These are phyloP conservation scores for Macrophomina tecta DNA, from an alignment of 2,329 filamentous ascomycete genomes.

Conservation along the genomic window DNA sequence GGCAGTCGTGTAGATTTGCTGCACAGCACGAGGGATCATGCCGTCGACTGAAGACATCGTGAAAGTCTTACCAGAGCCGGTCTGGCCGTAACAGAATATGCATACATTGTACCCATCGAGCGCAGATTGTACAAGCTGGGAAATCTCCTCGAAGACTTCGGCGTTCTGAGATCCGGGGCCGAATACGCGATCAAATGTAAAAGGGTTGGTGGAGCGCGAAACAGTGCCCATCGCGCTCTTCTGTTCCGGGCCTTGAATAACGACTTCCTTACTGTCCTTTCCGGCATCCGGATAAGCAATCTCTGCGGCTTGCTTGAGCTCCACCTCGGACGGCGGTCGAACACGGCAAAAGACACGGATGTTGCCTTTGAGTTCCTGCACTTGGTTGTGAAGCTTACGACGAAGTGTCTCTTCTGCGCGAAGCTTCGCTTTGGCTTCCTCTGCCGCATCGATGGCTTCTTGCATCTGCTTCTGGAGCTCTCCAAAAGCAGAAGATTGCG, in stretches of 20 bases:
- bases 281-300: constrained; percentile 80
- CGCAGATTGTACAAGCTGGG: constrained; percentile 93
- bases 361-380: constrained; percentile 97
- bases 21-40: constrained; percentile 92
- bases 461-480: constrained; percentile 80
- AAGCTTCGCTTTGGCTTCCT: constrained; percentile 77
- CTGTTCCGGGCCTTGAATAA: constrained; percentile 82
- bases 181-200: constrained; percentile 94
- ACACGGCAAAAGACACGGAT: constrained; percentile 98
- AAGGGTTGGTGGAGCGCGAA: constrained; percentile 79
- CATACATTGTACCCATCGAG: constrained; percentile 98
- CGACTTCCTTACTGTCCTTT: constrained; percentile 86
- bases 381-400: constrained; percentile 93
- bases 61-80: constrained; percentile 93
- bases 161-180: constrained; percentile 76
- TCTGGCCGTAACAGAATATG: constrained; percentile 98
- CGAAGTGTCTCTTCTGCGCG: constrained; percentile 90
- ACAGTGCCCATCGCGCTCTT: constrained; percentile 79
- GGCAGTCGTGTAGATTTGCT: constrained; percentile 91
- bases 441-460: constrained; percentile 73
- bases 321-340: constrained; percentile 71
- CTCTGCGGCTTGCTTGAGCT: constrained; percentile 69
- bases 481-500: constrained; percentile 84
- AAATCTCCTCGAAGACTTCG: constrained; percentile 94
- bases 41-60: constrained; percentile 94